Base-by-base conservation (phyloP, 1,284 basidiomycete genomes). In the Filobasidium uniguttulatum region DNA sequence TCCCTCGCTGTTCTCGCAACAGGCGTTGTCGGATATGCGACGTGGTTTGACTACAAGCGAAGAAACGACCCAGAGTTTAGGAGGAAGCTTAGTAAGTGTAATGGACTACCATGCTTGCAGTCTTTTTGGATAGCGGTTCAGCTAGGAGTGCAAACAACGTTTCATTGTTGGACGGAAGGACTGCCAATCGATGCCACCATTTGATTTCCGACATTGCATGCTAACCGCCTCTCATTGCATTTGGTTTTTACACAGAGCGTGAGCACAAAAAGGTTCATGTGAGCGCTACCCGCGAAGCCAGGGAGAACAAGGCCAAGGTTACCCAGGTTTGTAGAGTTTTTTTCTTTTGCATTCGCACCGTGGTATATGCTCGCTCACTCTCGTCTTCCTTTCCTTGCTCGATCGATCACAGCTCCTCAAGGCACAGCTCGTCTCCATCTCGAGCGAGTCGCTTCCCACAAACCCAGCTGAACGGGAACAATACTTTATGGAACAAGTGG, bases 1-100 rank as follows among this genome's bases (percentile, higher is more conserved):
- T 72, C 82, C 61, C 78, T 66, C 38, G 67, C 64, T n/a, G 57
- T 83, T 29, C 70, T 80, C 41, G 62, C 74, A 31, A 74, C 79
- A 23, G 78, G 80, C 45, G 62, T 83, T 36, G 68, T 83, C 46
- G 84, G 80, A 17, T 94, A 93, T 67, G 85, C 82, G 31, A 74
- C 80, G 52, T 97, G 91, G 72, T 98, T 97, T 65, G 93, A 98
- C 77, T 83, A 94, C 75, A 85, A 80, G 72, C 81, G 93, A 51
- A 79, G 89, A 61, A 89, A 84, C 67, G 88, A 96, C 65, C 70
- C 76, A 34, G 74, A 76, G 12, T 98, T 98, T 78, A 81, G 93
- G 68, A 89, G 81, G 72, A 79, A 78, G 66, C 77, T 98, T 55
- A 80, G 89, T 86, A 69, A 58, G 87, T 78, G 20, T 12, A 1